phyloP scores from a whole-genome alignment of 768 basidiomycete species.

The Serendipita sp. region DNA sequence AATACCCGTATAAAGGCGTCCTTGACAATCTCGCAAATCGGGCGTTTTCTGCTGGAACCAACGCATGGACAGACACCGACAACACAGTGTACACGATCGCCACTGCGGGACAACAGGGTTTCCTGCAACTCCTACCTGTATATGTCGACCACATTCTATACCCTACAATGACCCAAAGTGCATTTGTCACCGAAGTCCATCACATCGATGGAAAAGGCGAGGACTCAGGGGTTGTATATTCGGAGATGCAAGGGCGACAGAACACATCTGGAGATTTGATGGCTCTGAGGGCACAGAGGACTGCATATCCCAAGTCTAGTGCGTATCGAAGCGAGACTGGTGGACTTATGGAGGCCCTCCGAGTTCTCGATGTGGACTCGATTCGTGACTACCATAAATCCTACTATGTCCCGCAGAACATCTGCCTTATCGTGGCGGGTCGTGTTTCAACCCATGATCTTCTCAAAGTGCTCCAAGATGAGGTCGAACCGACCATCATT shows the following conservation, averaged over 20 bases:
- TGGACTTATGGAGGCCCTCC: slow-evolving; percentile 18
- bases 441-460: slow-evolving; percentile 66
- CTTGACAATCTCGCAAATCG: slow-evolving; percentile 90
- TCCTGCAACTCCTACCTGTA: slow-evolving; percentile 68
- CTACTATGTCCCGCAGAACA: slow-evolving; percentile 89
- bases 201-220: slow-evolving; percentile 83
- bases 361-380: slow-evolving; percentile 45
- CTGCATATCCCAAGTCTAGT: background rate
- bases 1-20: slow-evolving; percentile 85
- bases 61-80: slow-evolving; percentile 85
- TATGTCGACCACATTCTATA: slow-evolving; percentile 95
- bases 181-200: slow-evolving; percentile 70
- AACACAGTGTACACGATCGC: slow-evolving; percentile 92
- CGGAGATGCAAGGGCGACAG: slow-evolving; percentile 92
- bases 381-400: slow-evolving; percentile 77
- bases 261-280: slow-evolving; percentile 86
- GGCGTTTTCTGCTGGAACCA: slow-evolving; percentile 73
- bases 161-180: slow-evolving; percentile 80
- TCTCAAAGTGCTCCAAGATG: slow-evolving; percentile 60
- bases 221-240: slow-evolving; percentile 91
- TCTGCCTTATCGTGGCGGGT: slow-evolving; percentile 77
- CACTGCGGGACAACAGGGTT: slow-evolving; percentile 88
- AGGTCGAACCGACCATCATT: slow-evolving; percentile 71
- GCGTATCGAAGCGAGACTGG: slow-evolving; percentile 1
- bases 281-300: slow-evolving; percentile 49